phyloP scores from a whole-genome alignment of 371 early-diverging fungal genomes.

The Circinella umbellata region DNA sequence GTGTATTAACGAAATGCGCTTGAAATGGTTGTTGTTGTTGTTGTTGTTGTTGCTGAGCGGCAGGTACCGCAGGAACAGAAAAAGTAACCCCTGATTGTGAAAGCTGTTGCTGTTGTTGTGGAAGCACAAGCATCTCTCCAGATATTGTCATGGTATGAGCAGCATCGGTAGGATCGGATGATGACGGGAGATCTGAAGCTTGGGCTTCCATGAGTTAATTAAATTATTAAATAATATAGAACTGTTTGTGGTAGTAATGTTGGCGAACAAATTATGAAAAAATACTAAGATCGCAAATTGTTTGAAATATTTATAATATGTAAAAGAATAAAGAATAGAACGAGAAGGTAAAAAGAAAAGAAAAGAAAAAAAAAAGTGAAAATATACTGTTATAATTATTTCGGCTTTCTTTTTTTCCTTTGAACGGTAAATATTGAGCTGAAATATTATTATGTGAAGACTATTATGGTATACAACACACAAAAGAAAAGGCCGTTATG shows the following conservation, averaged over 20 bases:
- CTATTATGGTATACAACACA: too few relatives aligned
- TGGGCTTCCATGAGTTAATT: conserved; percentile 17
- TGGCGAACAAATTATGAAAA: too few relatives aligned
- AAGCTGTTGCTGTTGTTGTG: conserved; percentile 1
- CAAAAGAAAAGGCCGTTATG: too few relatives aligned
- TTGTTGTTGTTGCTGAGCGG: conserved; percentile 6
- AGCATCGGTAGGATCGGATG: conserved; percentile 16
- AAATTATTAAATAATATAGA: background rate
- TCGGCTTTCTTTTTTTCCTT: too few relatives aligned
- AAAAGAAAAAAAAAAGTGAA: too few relatives aligned
- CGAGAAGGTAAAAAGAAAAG: too few relatives aligned
- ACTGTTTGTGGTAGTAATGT: background rate
- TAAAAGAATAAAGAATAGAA: too few relatives aligned
- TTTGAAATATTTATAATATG: too few relatives aligned
- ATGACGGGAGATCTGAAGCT: conserved; percentile 16
- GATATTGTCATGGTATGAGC: conserved; percentile 9
- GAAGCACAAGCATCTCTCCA: conserved; percentile 4
- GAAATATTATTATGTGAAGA: too few relatives aligned
- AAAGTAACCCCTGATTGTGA: conserved; percentile 15
- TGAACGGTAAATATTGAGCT: too few relatives aligned
- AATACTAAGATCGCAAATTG: too few relatives aligned
- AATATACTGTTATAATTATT: too few relatives aligned
- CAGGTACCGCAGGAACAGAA: conserved; percentile 13
- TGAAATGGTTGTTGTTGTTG: conserved; percentile 8
- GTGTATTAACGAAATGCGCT: conserved; percentile 11